Evolutionary conservation across 345 rosid species (phyloP), one percentile per base, ranked within the genome.

Genomic region (Eutrema heterophyllum): DNA sequence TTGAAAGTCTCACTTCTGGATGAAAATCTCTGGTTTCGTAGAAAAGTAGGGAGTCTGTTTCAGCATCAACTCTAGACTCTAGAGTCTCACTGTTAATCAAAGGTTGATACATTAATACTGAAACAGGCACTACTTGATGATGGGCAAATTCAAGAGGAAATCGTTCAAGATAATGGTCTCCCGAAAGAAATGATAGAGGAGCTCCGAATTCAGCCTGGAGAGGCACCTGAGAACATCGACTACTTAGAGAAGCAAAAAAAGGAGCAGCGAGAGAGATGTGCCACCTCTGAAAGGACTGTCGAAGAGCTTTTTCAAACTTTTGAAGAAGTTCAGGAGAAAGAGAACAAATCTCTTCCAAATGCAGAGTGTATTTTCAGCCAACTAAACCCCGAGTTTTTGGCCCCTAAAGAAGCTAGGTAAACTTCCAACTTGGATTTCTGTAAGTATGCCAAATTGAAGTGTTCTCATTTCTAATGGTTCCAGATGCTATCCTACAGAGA

Each of bases 11-110:
- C 45, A 45, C 9, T 6, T 45, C 7, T 68, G 78, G 72, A 67
- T 83, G 80, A 81, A 88, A 86, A 72, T 46, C 67, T 54, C 80
- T 86, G 66, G 88, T 85, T 83, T 84, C 40, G 9, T 55, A 7
- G 3, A 33, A 55, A 55, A 10, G 36, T 53, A 13, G 58, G 35
- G 38, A 84, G 69, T 81, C 85, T 14, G 67, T 83, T 67, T 83
- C 86, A 69, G 80, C 75, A 29, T 61, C 72, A 38, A 72, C 82
- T 29, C 78, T 86, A 55, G 87, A 84, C 83, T 26, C 78, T 86
- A 55, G 88, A 84, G 64, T 87, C 86, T 0, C 87, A 86, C 52
- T 83, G 86, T 76, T 92, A 87, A 83, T 85, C 75, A 90, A 83
- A 77, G 70, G 85, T 89, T 35, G 91, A 88, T 59, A 67, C 82